Evolutionary conservation across 2,329 filamentous ascomycete genomes (phyloP), one percentile per base, ranked within the genome.

Genomic region (Ceratocystis colombiana): DNA sequence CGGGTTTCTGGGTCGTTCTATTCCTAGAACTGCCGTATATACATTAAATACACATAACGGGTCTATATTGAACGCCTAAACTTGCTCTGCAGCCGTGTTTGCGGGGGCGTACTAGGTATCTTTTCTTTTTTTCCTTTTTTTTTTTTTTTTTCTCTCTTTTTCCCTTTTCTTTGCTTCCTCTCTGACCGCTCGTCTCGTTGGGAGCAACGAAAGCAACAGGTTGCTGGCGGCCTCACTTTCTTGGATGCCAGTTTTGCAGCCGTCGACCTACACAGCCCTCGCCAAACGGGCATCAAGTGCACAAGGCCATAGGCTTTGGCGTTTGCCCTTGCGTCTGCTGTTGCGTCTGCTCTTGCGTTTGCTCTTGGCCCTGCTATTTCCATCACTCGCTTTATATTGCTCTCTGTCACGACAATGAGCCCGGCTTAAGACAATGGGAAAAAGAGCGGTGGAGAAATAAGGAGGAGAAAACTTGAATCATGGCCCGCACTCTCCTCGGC

Each of bases 401-500:
- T 5, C 20, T 15, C 20, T 25, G 20, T 53, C 22, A 53, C 10
- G 25, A 53, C 22, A 5, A 25, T 6, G 17, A 28, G 37, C 20
- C 15, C 8, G 55, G 28, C 12, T 33, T 59, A n/a, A 59, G 4
- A 41, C 37, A 12, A 41, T 15, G 37, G 10, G 12, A 15, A 10
- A 59, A 59, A 59, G 55, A 37, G 55, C 46, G 28, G 25, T 15
- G 28, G 25, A 10, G 53, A n/a, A 17, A n/a, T 25, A 55, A 25
- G 50, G 50, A 25, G 50, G 20, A 20, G 25, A 8, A 25, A 15
- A 28, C 50, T 15, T 12, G 55, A 17, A 59, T 33, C 33, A 25
- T 59, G 28, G 25, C 28, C 33, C 55, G 55, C 55, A 33, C 55
- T 59, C 55, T 37, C n/a, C 55, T 59, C 28, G 55, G 55, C 17